These are phyloP conservation scores for Agrostemma githago DNA, from an alignment of 148 eudicot species.

Conservation along the genomic window DNA sequence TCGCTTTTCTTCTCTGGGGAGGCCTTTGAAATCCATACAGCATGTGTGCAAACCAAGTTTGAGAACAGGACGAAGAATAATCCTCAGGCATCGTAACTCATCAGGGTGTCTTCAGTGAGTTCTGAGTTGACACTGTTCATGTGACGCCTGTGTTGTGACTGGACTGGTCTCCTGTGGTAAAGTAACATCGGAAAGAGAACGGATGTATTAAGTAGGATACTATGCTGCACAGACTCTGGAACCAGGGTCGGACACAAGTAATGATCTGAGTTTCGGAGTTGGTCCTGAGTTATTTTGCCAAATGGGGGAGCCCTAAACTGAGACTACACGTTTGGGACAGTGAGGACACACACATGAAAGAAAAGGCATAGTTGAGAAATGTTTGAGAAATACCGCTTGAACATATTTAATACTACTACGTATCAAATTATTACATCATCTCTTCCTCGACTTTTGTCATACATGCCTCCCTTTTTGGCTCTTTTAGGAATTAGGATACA, in stretches of 20 bases:
- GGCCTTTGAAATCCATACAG: slow-evolving; percentile 20
- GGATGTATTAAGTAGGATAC: not conserved
- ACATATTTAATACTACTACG: no score
- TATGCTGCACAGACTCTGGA: not conserved
- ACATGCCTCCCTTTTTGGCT: not conserved
- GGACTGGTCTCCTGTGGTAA: slow-evolving; percentile 25
- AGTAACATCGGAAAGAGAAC: slow-evolving; percentile 15
- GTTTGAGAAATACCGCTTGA: not conserved
- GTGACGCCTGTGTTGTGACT: slow-evolving; percentile 26
- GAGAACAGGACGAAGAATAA: slow-evolving; percentile 20
- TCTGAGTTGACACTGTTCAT: slow-evolving; percentile 16
- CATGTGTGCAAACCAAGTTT: slow-evolving; percentile 20
- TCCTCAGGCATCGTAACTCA: slow-evolving; percentile 12
- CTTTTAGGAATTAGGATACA: not conserved
- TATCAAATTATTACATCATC: not conserved
- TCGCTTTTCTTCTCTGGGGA: slow-evolving; percentile 11
- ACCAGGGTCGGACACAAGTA: not conserved
- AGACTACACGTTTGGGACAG: not conserved
- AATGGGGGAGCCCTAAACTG: not conserved
- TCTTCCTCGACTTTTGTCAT: not conserved
- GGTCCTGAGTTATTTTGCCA: not conserved
- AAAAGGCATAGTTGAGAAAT: not conserved
- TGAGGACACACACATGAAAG: not conserved
- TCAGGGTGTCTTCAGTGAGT: slow-evolving; percentile 19
- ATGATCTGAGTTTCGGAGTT: not conserved